Percentiles rank a stretch among this genome's conserved stretches.
Evolutionary conservation across 176 grass and related monocot genomes (phyloP).

Genomic region (Oryza punctata): DNA sequence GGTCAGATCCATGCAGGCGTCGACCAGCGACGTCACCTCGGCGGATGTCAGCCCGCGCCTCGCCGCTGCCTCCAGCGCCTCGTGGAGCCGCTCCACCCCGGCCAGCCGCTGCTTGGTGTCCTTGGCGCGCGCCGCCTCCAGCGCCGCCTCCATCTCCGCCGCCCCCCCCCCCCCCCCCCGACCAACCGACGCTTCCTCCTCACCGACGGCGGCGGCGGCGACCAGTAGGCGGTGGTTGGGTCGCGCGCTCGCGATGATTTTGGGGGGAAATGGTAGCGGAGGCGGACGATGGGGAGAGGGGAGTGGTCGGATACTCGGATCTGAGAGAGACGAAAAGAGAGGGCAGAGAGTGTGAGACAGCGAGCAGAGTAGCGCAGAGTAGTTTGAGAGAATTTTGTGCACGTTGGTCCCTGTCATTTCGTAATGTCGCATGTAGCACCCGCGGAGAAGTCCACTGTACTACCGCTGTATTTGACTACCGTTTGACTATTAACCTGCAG

Average conservation of each 20-base stretch:
- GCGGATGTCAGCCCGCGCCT: conserved; percentile 50
- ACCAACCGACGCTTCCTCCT: neutral
- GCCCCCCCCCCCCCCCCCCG: too few relatives aligned
- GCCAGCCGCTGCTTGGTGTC: conserved; percentile 81
- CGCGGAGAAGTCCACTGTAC: neutral
- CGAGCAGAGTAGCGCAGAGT: conserved; percentile 26
- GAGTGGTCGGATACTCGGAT: conserved; percentile 37
- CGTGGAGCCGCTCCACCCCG: conserved; percentile 77
- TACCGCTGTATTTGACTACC: neutral
- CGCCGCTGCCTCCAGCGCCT: conserved; percentile 67
- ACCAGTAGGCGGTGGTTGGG: neutral
- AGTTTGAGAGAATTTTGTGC: neutral
- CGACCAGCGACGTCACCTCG: conserved; percentile 70
- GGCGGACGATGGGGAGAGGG: neutral
- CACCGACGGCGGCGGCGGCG: neutral
- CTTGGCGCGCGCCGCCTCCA: conserved; percentile 77
- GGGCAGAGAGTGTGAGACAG: conserved; percentile 30
- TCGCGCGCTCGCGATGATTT: conserved; percentile 10
- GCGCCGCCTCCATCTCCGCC: conserved; percentile 75
- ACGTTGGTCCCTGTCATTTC: neutral
- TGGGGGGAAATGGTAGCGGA: neutral
- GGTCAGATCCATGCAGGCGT: conserved; percentile 75
- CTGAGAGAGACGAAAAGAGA: conserved; percentile 21
- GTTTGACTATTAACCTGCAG: neutral
- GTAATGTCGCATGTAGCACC: neutral